These are phyloP conservation scores for Cladosporium sp. DNA, from an alignment of 2,329 filamentous ascomycete genomes.

Conservation along the genomic window DNA sequence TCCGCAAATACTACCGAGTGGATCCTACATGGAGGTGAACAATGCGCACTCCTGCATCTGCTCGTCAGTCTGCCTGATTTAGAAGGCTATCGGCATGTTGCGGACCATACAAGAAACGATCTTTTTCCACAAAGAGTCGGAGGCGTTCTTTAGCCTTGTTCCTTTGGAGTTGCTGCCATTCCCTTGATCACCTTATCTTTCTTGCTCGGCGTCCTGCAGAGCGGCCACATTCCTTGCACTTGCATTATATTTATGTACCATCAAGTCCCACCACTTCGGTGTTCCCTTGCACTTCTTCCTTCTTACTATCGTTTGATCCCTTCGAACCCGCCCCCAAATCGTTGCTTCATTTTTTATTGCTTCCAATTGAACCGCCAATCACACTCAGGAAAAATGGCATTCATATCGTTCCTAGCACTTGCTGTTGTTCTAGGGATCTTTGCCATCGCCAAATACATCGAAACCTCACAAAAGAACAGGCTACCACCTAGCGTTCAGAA, in stretches of 20 bases:
- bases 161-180: neutral
- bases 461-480: slow-evolving; percentile 19
- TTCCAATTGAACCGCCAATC: neutral
- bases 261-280: neutral
- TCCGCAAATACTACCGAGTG: slow-evolving; percentile 12
- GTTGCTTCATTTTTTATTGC: neutral
- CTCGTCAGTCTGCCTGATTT: slow-evolving; percentile 10
- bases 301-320: neutral
- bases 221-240: slow-evolving; percentile 1
- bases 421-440: slow-evolving; percentile 33
- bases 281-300: neutral
- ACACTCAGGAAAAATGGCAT: slow-evolving; percentile 19
- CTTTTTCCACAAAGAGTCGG: neutral
- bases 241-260: slow-evolving; percentile 1
- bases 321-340: neutral
- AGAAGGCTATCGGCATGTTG: slow-evolving; percentile 3
- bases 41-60: neutral
- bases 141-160: slow-evolving; percentile 2
- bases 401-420: slow-evolving; percentile 24
- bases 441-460: slow-evolving; percentile 23
- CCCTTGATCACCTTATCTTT: slow-evolving; percentile 11
- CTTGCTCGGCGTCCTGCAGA: neutral
- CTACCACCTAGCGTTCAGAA: slow-evolving; percentile 22
- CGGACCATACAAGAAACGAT: slow-evolving; percentile 8
- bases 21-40: neutral